Percentiles rank a stretch among this genome's conserved stretches.
These are phyloP conservation scores for Porpolomopsis calyptriformis DNA, from an alignment of 768 basidiomycete genomes.

Conservation along the genomic window DNA sequence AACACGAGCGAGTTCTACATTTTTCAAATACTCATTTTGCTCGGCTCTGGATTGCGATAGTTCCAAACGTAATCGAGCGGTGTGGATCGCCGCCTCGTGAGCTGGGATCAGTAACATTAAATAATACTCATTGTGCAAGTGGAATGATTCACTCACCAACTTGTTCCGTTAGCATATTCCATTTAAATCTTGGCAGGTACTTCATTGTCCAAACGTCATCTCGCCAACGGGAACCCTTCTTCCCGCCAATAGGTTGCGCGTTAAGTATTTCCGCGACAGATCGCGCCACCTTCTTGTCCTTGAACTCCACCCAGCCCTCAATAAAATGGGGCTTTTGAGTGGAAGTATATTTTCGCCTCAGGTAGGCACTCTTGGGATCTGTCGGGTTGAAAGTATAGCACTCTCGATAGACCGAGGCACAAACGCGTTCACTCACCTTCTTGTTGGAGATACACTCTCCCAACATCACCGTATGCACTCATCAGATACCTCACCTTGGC, in stretches of 20 bases:
- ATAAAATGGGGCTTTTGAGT: constrained; percentile 82
- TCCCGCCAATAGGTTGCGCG: constrained; percentile 89
- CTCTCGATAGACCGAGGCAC: too few relatives aligned
- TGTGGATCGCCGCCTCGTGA: constrained; percentile 82
- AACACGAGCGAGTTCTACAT: too few relatives aligned
- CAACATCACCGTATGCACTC: constrained; percentile 81
- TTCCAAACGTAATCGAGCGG: constrained; percentile 85
- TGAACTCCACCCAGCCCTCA: constrained; percentile 98
- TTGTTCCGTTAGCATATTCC: constrained; percentile 99
- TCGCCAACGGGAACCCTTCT: constrained; percentile 82
- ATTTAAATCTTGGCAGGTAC: constrained; percentile 94
- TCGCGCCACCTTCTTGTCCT: constrained; percentile 84
- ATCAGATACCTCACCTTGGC: constrained; percentile 92
- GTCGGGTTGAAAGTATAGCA: too few relatives aligned
- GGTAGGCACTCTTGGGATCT: constrained; percentile 75
- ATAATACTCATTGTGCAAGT: neutral
- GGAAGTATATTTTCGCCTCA: constrained; percentile 67
- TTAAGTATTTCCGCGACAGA: constrained; percentile 89
- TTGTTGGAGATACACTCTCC: constrained; percentile 85
- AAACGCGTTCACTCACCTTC: too few relatives aligned
- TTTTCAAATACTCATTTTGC: too few relatives aligned
- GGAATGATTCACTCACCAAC: constrained; percentile 56
- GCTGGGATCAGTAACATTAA: constrained; percentile 55
- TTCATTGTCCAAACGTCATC: too few relatives aligned
- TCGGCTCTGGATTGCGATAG: too few relatives aligned